Evolutionary conservation across 129 eudicot genomes (phyloP).

Genomic region (Apium graveolens): DNA sequence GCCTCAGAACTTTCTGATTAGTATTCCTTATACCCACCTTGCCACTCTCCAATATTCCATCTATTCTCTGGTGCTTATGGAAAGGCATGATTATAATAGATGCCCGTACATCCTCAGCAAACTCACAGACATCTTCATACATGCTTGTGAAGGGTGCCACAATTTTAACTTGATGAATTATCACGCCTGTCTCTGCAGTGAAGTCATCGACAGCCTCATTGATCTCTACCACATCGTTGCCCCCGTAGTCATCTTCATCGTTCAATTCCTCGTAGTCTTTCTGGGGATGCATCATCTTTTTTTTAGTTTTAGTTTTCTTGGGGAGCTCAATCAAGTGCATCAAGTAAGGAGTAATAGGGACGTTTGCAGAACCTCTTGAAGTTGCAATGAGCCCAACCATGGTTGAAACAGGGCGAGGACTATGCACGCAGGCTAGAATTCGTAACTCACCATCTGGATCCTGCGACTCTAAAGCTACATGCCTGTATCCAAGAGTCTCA

Average conservation of each 20-base stretch:
- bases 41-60: slow-evolving; percentile 78
- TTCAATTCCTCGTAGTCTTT: slow-evolving; percentile 65
- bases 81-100: slow-evolving; percentile 75
- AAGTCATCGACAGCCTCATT: slow-evolving; percentile 70
- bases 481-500: slow-evolving; percentile 58
- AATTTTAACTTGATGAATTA: slow-evolving; percentile 57
- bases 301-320: slow-evolving; percentile 39
- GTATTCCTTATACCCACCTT: slow-evolving; percentile 72
- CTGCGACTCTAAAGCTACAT: slow-evolving; percentile 54
- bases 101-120: slow-evolving; percentile 66
- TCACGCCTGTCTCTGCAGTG: slow-evolving; percentile 45
- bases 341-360: slow-evolving; percentile 65
- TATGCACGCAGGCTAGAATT: slow-evolving; percentile 64
- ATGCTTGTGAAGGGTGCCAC: slow-evolving; percentile 55
- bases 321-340: slow-evolving; percentile 89
- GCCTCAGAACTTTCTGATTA: slow-evolving; percentile 73
- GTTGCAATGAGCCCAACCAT: slow-evolving; percentile 68
- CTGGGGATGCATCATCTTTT: slow-evolving; percentile 32
- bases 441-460: slow-evolving; percentile 64
- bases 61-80: slow-evolving; percentile 91
- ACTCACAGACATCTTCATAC: slow-evolving; percentile 66
- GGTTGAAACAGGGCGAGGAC: slow-evolving; percentile 68
- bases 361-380: slow-evolving; percentile 47
- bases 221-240: slow-evolving; percentile 76
- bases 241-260: slow-evolving; percentile 69